These are phyloP conservation scores for Rosa multiflora DNA, from an alignment of 306 rosid genomes.

Conservation along the genomic window DNA sequence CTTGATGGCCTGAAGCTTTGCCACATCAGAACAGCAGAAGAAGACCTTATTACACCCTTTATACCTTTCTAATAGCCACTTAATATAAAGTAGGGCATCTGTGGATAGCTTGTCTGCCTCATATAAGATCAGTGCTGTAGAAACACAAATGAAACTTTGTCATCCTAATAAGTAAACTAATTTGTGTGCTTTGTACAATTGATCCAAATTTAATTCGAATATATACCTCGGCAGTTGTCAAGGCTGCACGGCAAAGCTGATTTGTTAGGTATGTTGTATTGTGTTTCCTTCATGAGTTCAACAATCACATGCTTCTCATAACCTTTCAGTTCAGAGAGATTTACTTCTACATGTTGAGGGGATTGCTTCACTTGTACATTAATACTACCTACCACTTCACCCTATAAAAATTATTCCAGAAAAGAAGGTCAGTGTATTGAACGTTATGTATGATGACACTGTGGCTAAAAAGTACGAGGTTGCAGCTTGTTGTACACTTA, in stretches of 20 bases:
- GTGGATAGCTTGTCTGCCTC: slow-evolving; percentile 69
- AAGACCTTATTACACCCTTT: slow-evolving; percentile 66
- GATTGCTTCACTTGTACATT: slow-evolving; percentile 59
- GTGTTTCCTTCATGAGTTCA: slow-evolving; percentile 66
- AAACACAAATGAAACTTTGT: not conserved
- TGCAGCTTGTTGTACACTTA: not conserved
- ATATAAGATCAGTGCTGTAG: slow-evolving; percentile 62
- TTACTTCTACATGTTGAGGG: slow-evolving; percentile 61
- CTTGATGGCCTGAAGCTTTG: slow-evolving; percentile 65
- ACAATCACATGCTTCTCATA: slow-evolving; percentile 69
- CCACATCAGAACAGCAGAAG: slow-evolving; percentile 81
- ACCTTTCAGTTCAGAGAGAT: slow-evolving; percentile 70
- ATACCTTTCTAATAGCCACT: slow-evolving; percentile 74
- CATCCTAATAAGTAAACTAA: not conserved
- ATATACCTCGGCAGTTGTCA: slow-evolving; percentile 61
- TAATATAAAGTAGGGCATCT: slow-evolving; percentile 62
- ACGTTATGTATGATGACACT: not conserved
- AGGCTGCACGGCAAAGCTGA: slow-evolving; percentile 39
- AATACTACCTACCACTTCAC: slow-evolving; percentile 58
- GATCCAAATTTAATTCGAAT: not conserved
- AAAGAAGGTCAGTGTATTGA: not conserved
- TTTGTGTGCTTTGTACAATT: not conserved
- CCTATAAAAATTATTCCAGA: slow-evolving; percentile 30
- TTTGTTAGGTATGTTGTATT: slow-evolving; percentile 23
- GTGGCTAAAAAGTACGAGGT: not conserved